Evolutionary conservation across 169 alveolate species (phyloP), one percentile per base, ranked within the genome.

Genomic region (Plasmodium knowlesi): DNA sequence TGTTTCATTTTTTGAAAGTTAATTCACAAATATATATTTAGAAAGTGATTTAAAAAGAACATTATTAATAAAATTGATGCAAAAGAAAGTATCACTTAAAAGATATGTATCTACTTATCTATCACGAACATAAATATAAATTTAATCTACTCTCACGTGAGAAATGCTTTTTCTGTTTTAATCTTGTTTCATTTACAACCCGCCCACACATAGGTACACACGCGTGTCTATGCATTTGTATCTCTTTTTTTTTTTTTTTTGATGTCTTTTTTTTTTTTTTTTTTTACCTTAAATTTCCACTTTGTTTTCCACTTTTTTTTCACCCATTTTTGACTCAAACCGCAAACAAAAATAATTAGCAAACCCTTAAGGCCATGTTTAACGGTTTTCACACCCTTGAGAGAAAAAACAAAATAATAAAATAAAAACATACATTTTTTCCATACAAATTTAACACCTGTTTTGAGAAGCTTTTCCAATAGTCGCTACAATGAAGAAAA

Each of bases 401-500:
- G 32, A 3, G 12, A 61, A 19, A 61, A 57, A 57, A 57, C 14
- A 0, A 57, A 57, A 16, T n/a, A n/a, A n/a, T n/a, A 57, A 2
- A 9, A 22, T 10, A 46, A 10, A 9, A 46, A 10, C 57, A 46
- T 25, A 61, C 32, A 22, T 61, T 61, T 61, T 61, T 61, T 61
- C 6, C 32, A 12, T 61, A 25, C 32, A 25, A 61, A 61, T 1
- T 61, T 61, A 14, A 61, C 74, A n/a, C 74, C 10, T 34, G 4
- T 61, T 61, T 61, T 61, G 28, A 61, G 34, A 61, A 61, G 74
- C 74, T 61, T 61, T 80, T 46, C 61, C 19, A 43, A 0, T 41
- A 79, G 85, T 79, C 32, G 53, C 54, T 67, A 83, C 53, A 83
- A 83, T 83, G 92, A 19, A 83, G 73, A 83, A 61, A 67, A n/a